These are phyloP conservation scores for Ganoderma sp. DNA, from an alignment of 1,284 basidiomycete genomes.

Conservation along the genomic window DNA sequence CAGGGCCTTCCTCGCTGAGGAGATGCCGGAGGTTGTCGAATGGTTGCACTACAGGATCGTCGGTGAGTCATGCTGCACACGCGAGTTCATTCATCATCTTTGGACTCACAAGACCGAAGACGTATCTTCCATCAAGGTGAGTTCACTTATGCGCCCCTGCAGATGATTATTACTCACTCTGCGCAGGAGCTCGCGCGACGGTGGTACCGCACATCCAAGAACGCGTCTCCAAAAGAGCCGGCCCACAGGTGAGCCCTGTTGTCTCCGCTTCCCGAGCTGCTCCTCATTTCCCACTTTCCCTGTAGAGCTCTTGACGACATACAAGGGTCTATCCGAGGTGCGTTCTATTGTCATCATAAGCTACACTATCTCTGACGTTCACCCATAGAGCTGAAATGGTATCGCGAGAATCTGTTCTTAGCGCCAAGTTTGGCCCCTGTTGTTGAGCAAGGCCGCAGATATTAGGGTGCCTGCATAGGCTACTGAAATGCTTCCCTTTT, in stretches of 20 bases:
- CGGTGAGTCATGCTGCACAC: constrained; percentile 22
- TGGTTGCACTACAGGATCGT: constrained; percentile 75
- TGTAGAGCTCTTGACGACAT: constrained; percentile 81
- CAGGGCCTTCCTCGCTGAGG: constrained; percentile 68
- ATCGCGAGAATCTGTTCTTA: constrained; percentile 35
- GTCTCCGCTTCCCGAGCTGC: neutral
- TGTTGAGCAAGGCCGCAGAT: constrained; percentile 26
- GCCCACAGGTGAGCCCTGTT: constrained; percentile 52
- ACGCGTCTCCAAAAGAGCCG: constrained; percentile 44
- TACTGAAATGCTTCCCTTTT: too few species aligned
- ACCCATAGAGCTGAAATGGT: constrained; percentile 34
- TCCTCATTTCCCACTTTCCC: constrained; percentile 6
- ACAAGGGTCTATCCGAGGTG: constrained; percentile 73
- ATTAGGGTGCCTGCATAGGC: constrained; percentile 3
- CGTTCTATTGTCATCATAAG: constrained; percentile 14
- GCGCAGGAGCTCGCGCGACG: constrained; percentile 72
- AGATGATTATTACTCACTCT: constrained; percentile 4
- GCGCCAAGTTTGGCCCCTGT: constrained; percentile 23
- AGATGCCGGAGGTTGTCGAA: constrained; percentile 78
- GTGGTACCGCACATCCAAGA: constrained; percentile 61
- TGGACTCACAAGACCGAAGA: constrained; percentile 49
- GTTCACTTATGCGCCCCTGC: neutral
- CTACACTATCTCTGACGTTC: neutral
- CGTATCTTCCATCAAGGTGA: constrained; percentile 81
- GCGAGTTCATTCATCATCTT: constrained; percentile 12